These are phyloP conservation scores for Lasiosphaeria miniovina DNA, from an alignment of 495 filamentous ascomycete genomes.

Conservation along the genomic window DNA sequence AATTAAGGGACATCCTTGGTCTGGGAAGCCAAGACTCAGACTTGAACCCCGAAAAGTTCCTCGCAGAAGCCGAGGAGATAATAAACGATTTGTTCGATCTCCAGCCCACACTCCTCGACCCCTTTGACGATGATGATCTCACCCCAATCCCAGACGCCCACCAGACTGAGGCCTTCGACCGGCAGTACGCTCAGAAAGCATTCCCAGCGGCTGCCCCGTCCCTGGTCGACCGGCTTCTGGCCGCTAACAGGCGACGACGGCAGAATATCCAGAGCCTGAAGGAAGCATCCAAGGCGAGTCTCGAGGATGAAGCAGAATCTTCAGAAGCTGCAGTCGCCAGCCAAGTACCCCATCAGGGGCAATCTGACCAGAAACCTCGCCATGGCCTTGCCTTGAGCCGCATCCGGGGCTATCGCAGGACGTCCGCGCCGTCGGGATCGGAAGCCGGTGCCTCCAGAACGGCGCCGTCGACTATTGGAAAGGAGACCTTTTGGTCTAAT, in stretches of 20 bases:
- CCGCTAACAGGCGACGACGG: background rate
- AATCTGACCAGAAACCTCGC: no score
- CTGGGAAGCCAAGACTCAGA: conserved; percentile 8
- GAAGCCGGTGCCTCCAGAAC: no score
- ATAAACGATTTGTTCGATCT: conserved; percentile 14
- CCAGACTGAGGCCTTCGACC: conserved; percentile 5
- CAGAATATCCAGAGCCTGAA: background rate
- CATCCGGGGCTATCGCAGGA: no score
- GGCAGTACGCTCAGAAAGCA: background rate
- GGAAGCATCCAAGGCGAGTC: background rate
- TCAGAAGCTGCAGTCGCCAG: no score
- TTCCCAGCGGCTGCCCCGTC: conserved; percentile 7
- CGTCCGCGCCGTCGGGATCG: no score
- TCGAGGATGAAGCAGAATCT: background rate
- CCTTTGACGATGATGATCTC: conserved; percentile 2
- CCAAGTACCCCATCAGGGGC: no score
- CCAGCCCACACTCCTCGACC: conserved; percentile 12
- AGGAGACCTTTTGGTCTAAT: no score
- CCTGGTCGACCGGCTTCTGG: conserved; percentile 3
- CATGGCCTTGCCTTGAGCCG: no score
- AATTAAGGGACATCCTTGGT: background rate
- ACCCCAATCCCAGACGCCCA: background rate
- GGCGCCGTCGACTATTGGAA: no score
- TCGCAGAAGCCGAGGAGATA: conserved; percentile 16
- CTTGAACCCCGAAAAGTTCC: background rate